phyloP scores from a whole-genome alignment of 2,329 filamentous ascomycete genomes.

The Beauveria sp. region DNA sequence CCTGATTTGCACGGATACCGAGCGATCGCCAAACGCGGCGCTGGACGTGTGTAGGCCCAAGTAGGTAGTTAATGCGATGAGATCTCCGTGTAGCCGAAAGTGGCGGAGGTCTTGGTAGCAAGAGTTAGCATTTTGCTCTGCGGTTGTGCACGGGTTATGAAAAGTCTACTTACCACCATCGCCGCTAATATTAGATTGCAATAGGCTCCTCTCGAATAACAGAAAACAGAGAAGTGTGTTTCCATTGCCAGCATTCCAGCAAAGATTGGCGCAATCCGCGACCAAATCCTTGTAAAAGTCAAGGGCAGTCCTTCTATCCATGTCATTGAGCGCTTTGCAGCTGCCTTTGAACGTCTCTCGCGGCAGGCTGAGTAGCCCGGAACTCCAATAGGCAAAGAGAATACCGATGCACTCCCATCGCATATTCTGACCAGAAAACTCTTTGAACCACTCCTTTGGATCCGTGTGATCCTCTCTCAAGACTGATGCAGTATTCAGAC shows the following conservation, averaged over 20 bases:
- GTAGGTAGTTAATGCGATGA: constrained; percentile 11
- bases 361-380: constrained; percentile 2
- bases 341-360: background rate
- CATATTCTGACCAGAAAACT: constrained; percentile 27
- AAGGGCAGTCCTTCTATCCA: constrained; percentile 7
- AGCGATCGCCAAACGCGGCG: background rate
- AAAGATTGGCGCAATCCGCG: constrained; percentile 20
- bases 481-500: constrained; percentile 24
- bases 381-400: constrained; percentile 21
- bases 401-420: constrained; percentile 32
- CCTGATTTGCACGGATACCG: constrained; percentile 12
- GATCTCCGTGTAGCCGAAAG: constrained; percentile 12
- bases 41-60: constrained; percentile 11
- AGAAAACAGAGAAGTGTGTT: constrained; percentile 28
- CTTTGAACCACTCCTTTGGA: constrained; percentile 24
- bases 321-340: constrained; percentile 1
- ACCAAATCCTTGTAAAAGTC: constrained; percentile 15
- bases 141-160: background rate
- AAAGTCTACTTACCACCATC: constrained; percentile 24
- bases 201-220: constrained; percentile 20
- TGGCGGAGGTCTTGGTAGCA: constrained; percentile 1
- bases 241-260: constrained; percentile 18
- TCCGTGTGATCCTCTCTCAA: constrained; percentile 26
- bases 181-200: constrained; percentile 27
- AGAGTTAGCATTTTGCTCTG: background rate